Evolutionary conservation across 2,329 filamentous ascomycete genomes (phyloP).

Genomic region (Sphaerostilbella broomeana): DNA sequence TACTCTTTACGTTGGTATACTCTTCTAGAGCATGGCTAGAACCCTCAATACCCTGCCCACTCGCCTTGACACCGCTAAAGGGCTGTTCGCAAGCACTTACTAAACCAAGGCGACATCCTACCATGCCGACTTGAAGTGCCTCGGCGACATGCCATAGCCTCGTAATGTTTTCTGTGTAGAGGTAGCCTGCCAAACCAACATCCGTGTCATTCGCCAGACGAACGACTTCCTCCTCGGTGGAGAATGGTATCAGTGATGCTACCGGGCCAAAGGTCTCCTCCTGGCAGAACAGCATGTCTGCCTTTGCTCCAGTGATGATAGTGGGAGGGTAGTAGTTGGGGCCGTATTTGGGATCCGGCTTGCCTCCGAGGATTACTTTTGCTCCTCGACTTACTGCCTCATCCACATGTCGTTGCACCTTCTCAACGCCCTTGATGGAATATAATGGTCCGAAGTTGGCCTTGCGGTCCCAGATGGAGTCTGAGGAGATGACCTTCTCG

Average conservation of each 20-base stretch:
- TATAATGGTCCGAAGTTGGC: slow-evolving; percentile 59
- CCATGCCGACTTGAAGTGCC: slow-evolving; percentile 57
- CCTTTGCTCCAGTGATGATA: slow-evolving; percentile 60
- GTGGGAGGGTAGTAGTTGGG: slow-evolving; percentile 67
- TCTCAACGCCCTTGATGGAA: slow-evolving; percentile 47
- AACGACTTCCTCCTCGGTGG: slow-evolving; percentile 65
- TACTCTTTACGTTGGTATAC: slow-evolving; percentile 1
- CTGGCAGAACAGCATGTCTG: slow-evolving; percentile 57
- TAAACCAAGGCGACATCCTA: slow-evolving; percentile 55
- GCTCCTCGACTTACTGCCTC: slow-evolving; percentile 59
- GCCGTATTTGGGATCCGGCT: slow-evolving; percentile 12
- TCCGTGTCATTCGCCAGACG: slow-evolving; percentile 60
- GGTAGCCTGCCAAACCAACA: slow-evolving; percentile 69
- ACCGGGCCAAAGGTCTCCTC: slow-evolving; percentile 77
- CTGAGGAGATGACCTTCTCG: slow-evolving; percentile 57
- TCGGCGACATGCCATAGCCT: slow-evolving; percentile 39
- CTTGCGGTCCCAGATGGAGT: slow-evolving; percentile 49
- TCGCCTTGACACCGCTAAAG: slow-evolving; percentile 3
- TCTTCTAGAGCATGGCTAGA: neutral
- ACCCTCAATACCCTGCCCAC: slow-evolving; percentile 1
- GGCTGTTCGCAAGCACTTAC: slow-evolving; percentile 13
- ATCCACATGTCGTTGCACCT: slow-evolving; percentile 56
- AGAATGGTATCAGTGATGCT: slow-evolving; percentile 63
- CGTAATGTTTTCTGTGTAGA: slow-evolving; percentile 49
- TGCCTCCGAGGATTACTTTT: slow-evolving; percentile 53